A percentile compares a stretch with the other conserved stretches of the same genome.
Evolutionary conservation across 2,329 filamentous ascomycete species (phyloP).

Genomic region (Pestalotiopsis sp.): DNA sequence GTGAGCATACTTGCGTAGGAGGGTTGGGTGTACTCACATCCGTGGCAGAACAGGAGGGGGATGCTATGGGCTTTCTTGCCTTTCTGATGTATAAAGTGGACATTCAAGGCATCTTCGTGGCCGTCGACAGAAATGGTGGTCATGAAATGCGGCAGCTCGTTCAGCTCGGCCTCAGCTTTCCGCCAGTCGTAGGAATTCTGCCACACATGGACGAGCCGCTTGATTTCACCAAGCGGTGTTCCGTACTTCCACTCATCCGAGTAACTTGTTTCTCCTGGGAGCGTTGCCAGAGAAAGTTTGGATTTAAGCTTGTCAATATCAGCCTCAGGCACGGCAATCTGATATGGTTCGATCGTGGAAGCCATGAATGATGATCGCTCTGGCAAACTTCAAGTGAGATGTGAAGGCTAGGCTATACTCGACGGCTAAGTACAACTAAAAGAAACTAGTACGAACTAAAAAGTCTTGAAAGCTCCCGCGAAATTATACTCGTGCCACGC

Average conservation of each 20-base stretch:
- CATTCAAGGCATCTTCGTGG: constrained; percentile 36
- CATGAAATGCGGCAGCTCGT: constrained; percentile 36
- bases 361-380: background rate
- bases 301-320: background rate
- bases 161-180: constrained; percentile 35
- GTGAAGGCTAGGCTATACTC: background rate
- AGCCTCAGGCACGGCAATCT: background rate
- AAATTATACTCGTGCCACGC: background rate
- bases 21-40: constrained; percentile 28
- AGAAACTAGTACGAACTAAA: background rate
- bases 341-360: background rate
- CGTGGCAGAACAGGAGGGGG: constrained; percentile 34
- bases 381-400: background rate
- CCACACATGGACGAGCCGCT: constrained; percentile 37
- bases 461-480: background rate
- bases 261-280: background rate
- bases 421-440: background rate
- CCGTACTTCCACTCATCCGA: constrained; percentile 40
- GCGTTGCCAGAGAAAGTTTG: background rate
- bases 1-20: background rate
- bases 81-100: constrained; percentile 41
- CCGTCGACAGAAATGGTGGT: constrained; percentile 37
- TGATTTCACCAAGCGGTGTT: constrained; percentile 36
- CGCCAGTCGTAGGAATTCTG: constrained; percentile 37
- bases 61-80: constrained; percentile 30